A percentile compares a stretch with the other conserved stretches of the same genome.
Evolutionary conservation across 192 early-diverging fungal species (phyloP).

Genomic region (Phycomyces nitens): DNA sequence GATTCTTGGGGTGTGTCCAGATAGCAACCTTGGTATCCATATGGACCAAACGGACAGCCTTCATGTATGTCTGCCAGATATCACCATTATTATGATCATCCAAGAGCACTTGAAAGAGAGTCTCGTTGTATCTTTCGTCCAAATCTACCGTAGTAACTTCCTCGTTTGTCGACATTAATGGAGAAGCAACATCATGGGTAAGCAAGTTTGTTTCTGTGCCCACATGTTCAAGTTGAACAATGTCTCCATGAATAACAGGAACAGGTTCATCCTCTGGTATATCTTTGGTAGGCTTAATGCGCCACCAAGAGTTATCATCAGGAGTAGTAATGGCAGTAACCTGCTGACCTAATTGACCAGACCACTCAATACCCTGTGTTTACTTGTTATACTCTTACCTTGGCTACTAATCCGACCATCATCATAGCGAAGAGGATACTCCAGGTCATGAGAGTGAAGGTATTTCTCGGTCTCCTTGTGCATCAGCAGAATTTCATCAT

Average conservation of each 20-base stretch:
- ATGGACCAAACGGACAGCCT: slow-evolving; percentile 72
- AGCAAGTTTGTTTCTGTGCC: slow-evolving; percentile 54
- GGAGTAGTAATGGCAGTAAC: slow-evolving; percentile 79
- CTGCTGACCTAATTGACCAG: slow-evolving; percentile 72
- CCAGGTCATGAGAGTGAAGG: slow-evolving; percentile 74
- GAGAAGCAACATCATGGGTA: slow-evolving; percentile 63
- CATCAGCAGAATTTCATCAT: slow-evolving; percentile 72
- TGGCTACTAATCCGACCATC: slow-evolving; percentile 85
- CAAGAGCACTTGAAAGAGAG: slow-evolving; percentile 56
- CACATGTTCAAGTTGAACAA: slow-evolving; percentile 74
- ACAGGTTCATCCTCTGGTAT: slow-evolving; percentile 33
- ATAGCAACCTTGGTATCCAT: slow-evolving; percentile 74
- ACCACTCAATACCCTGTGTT: slow-evolving; percentile 62
- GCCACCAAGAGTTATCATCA: slow-evolving; percentile 76
- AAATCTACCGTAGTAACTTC: slow-evolving; percentile 60
- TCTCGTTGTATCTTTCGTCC: slow-evolving; percentile 53
- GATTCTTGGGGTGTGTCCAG: slow-evolving; percentile 59
- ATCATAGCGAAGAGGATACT: slow-evolving; percentile 89
- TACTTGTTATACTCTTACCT: slow-evolving; percentile 48
- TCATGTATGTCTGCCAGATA: slow-evolving; percentile 56
- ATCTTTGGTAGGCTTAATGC: slow-evolving; percentile 36
- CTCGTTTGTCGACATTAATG: slow-evolving; percentile 60
- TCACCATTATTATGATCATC: slow-evolving; percentile 49
- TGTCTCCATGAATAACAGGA: slow-evolving; percentile 67
- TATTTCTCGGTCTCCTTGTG: slow-evolving; percentile 73